A percentile compares a stretch with the other conserved stretches of the same genome.
Evolutionary conservation across 345 rosid genomes (phyloP).

Genomic region (Eucalyptus albens): DNA sequence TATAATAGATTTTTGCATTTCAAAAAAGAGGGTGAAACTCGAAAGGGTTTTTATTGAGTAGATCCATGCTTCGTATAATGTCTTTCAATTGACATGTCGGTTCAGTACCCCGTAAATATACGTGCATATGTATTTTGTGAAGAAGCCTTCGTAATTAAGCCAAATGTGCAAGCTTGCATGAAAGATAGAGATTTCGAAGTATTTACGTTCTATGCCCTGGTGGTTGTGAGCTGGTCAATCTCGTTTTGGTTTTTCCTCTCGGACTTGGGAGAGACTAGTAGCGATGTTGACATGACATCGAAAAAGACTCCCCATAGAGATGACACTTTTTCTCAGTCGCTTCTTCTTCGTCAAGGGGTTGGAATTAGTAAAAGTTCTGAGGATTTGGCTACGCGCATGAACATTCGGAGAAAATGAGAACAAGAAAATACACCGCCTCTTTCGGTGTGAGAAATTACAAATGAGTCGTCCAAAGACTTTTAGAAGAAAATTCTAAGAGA

Average conservation of each 20-base stretch:
- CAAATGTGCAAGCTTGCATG: background rate
- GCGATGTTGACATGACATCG: background rate
- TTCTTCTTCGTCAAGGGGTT: background rate
- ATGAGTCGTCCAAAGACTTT: background rate
- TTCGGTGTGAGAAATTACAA: background rate
- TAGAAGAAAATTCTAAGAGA: background rate
- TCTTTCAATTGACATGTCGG: no score
- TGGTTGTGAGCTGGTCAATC: background rate
- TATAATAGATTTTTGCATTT: no score
- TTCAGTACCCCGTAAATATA: rapidly evolving
- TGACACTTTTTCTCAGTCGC: background rate
- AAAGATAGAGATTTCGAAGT: background rate
- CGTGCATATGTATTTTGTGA: background rate
- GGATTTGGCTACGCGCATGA: background rate
- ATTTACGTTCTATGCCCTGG: background rate
- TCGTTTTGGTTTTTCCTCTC: background rate
- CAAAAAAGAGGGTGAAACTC: no score
- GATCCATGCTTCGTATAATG: rapidly evolving
- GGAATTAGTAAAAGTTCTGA: background rate
- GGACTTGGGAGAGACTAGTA: background rate
- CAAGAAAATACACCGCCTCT: background rate
- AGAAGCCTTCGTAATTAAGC: background rate
- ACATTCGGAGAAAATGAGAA: background rate
- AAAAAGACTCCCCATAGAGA: background rate
- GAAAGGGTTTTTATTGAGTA: no score